Percentiles rank a stretch among this genome's conserved stretches.
These are phyloP conservation scores for Pleurotus tuber-regium DNA, from an alignment of 768 basidiomycete species.

Conservation along the genomic window DNA sequence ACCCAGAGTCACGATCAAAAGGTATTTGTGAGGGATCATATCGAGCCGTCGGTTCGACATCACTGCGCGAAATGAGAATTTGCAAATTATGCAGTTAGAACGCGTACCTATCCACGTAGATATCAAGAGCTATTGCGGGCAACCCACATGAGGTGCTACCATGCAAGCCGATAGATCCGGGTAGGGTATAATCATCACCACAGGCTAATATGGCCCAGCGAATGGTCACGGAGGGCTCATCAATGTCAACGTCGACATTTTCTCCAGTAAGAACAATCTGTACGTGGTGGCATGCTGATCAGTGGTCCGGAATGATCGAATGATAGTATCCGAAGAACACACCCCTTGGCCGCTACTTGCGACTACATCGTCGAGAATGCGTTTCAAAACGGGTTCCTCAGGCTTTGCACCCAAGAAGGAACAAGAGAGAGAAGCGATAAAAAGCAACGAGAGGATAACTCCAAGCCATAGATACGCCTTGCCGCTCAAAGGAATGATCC, in stretches of 20 bases:
- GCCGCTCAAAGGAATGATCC: not conserved
- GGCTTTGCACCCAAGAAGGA: constrained; percentile 44
- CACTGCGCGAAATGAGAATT: constrained; percentile 21
- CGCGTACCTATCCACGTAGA: constrained; percentile 51
- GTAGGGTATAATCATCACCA: constrained; percentile 41
- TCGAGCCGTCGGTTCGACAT: constrained; percentile 30
- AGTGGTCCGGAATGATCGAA: too few relatives aligned
- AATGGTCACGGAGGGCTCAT: constrained; percentile 54
- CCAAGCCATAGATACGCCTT: constrained; percentile 29
- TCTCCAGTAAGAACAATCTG: constrained; percentile 57
- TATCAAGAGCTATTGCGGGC: constrained; percentile 36
- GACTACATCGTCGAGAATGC: constrained; percentile 38
- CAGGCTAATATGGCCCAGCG: constrained; percentile 58
- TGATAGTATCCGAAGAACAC: constrained; percentile 18
- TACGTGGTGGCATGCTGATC: too few relatives aligned
- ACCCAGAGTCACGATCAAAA: constrained; percentile 34
- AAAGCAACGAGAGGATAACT: constrained; percentile 43
- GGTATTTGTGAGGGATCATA: constrained; percentile 51
- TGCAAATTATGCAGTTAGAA: not conserved
- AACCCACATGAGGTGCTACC: constrained; percentile 45
- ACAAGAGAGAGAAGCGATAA: constrained; percentile 45
- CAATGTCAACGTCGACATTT: constrained; percentile 55
- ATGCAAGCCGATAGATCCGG: constrained; percentile 45
- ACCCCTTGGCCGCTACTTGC: constrained; percentile 41
- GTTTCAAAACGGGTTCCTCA: constrained; percentile 39